These are phyloP conservation scores for Arthrocladium fulminans DNA, from an alignment of 2,329 filamentous ascomycete genomes.

Conservation along the genomic window DNA sequence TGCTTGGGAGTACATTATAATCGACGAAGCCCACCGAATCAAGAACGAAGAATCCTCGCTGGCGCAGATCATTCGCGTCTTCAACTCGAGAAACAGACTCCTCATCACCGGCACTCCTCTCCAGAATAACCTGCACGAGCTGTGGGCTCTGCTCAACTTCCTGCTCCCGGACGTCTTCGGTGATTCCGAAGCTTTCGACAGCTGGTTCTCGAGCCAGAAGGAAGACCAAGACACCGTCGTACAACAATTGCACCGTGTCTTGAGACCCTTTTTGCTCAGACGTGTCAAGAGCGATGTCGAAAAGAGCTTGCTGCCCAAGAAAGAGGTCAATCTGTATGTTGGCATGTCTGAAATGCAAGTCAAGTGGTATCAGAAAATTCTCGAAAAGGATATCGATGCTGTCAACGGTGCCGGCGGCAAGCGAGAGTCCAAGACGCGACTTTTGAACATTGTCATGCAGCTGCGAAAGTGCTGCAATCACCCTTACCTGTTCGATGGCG, in stretches of 20 bases:
- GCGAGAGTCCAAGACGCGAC: slow-evolving; percentile 90
- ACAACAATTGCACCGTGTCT: slow-evolving; percentile 84
- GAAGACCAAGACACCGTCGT: slow-evolving; percentile 92
- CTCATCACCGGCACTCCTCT: slow-evolving; percentile 94
- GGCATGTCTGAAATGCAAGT: slow-evolving; percentile 99
- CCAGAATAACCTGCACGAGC: slow-evolving; percentile 95
- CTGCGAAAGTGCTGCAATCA: slow-evolving; percentile 98
- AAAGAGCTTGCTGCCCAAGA: slow-evolving; percentile 94
- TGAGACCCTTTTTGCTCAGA: slow-evolving; percentile 86
- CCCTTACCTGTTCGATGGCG: slow-evolving; percentile 94
- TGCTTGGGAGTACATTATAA: slow-evolving; percentile 99
- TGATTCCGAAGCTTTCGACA: slow-evolving; percentile 90
- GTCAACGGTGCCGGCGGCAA: slow-evolving; percentile 95
- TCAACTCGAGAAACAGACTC: slow-evolving; percentile 88
- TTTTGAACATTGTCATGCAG: slow-evolving; percentile 99
- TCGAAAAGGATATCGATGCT: slow-evolving; percentile 97
- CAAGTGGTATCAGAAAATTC: slow-evolving; percentile 97
- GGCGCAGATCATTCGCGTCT: slow-evolving; percentile 90
- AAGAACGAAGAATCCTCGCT: slow-evolving; percentile 98
- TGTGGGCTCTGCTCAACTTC: slow-evolving; percentile 97
- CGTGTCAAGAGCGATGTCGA: slow-evolving; percentile 97
- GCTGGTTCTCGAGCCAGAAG: slow-evolving; percentile 91
- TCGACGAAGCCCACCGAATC: slow-evolving; percentile 96
- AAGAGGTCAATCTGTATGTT: slow-evolving; percentile 92
- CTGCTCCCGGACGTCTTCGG: slow-evolving; percentile 96